Evolutionary conservation across 345 rosid genomes (phyloP).

Genomic region (Kandelia obovata): DNA sequence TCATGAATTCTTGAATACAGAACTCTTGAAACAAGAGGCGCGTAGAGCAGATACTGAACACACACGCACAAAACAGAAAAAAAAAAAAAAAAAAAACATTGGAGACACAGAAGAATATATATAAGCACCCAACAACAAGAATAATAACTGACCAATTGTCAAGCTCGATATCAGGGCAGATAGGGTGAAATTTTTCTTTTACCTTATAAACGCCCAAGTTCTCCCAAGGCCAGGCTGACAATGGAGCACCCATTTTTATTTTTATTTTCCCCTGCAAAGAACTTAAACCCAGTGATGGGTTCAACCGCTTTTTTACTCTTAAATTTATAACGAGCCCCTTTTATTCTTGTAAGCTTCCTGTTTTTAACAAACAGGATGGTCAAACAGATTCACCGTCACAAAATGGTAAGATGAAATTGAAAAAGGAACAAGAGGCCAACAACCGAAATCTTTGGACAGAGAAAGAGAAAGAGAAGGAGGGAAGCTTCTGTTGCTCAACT

Average conservation of each 20-base stretch:
- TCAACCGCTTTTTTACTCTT: background rate
- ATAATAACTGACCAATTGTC: background rate
- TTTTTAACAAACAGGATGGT: no score
- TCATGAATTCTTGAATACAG: slow-evolving; percentile 42
- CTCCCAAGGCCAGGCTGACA: slow-evolving; percentile 93
- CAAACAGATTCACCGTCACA: background rate
- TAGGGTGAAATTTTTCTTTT: background rate
- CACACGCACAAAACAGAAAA: background rate
- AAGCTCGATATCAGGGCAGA: background rate
- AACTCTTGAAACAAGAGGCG: slow-evolving; percentile 62
- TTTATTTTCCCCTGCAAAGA: background rate
- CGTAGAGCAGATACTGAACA: slow-evolving; percentile 69
- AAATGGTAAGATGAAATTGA: background rate
- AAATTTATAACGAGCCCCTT: background rate
- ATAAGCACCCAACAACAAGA: background rate
- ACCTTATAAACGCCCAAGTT: slow-evolving; percentile 79
- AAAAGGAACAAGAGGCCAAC: background rate
- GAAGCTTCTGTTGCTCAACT: background rate
- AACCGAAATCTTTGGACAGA: background rate
- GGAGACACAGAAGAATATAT: slow-evolving; percentile 1
- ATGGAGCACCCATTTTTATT: slow-evolving; percentile 43
- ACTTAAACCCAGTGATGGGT: background rate
- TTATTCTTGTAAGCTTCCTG: background rate
- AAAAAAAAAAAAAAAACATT: background rate
- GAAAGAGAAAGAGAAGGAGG: background rate